Percentiles rank a stretch among this genome's conserved stretches.
These are phyloP conservation scores for Flammula alnicola DNA, from an alignment of 1,284 basidiomycete genomes.

Conservation along the genomic window DNA sequence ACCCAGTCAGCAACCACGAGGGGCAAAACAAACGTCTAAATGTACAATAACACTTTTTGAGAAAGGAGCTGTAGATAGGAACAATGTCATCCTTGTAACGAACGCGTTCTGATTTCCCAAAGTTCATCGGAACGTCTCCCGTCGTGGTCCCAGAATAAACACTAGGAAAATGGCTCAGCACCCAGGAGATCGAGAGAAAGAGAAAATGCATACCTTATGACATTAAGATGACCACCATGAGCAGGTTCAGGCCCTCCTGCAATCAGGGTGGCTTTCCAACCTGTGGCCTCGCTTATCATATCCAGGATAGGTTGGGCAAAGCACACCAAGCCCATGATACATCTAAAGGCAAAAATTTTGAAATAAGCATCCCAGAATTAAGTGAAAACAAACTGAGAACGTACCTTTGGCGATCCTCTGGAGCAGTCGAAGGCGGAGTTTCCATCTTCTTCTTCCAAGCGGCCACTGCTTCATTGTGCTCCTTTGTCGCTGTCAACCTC, in stretches of 20 bases:
- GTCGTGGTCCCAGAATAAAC: slow-evolving; percentile 15
- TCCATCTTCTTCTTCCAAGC: not conserved
- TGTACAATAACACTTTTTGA: slow-evolving; percentile 19
- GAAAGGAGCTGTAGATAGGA: slow-evolving; percentile 10
- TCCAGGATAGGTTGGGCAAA: slow-evolving; percentile 12
- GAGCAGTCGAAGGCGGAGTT: not conserved
- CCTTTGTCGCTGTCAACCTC: not conserved
- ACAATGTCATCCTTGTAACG: slow-evolving; percentile 9
- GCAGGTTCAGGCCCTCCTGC: slow-evolving; percentile 17
- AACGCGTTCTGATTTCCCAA: slow-evolving; percentile 4
- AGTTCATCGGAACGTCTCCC: slow-evolving; percentile 16
- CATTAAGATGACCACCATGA: slow-evolving; percentile 13
- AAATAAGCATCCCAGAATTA: not conserved
- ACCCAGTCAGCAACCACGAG: not conserved
- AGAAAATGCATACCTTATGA: slow-evolving; percentile 23
- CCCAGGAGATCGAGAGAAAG: too few species aligned
- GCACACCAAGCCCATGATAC: slow-evolving; percentile 1
- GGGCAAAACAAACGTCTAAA: not conserved
- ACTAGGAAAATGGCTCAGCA: too few species aligned
- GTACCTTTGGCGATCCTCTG: slow-evolving; percentile 11
- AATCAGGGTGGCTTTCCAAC: slow-evolving; percentile 9
- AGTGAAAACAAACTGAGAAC: not conserved
- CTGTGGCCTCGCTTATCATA: not conserved
- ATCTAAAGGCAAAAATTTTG: not conserved
- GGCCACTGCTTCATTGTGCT: not conserved